phyloP scores from a whole-genome alignment of 139 green algal genomes.

The Ettlia oleoabundans region DNA sequence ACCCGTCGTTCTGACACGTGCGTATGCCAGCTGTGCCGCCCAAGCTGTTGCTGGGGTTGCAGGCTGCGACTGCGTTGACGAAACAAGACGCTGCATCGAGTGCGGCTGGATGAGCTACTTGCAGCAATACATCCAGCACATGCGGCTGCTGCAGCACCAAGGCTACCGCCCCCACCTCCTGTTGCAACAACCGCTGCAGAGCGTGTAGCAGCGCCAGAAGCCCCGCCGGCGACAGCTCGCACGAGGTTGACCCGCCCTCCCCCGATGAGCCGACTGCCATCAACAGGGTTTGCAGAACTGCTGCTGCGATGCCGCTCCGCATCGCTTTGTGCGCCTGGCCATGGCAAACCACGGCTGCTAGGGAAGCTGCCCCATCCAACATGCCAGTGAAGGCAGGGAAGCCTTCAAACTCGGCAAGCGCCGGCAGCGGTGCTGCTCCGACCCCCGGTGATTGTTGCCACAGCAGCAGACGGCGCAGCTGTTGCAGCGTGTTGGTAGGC shows the following conservation, averaged over 20 bases:
- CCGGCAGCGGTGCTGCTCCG: background rate
- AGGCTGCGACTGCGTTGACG: constrained; percentile 22
- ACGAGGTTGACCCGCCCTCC: background rate
- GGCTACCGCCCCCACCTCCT: constrained; percentile 44
- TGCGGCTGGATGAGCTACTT: constrained; percentile 43
- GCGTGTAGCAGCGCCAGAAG: constrained; percentile 56
- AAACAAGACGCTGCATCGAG: constrained; percentile 18
- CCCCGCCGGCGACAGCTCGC: constrained; percentile 71
- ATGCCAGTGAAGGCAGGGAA: constrained; percentile 44
- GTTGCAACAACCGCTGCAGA: constrained; percentile 37
- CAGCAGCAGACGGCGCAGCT: constrained; percentile 19
- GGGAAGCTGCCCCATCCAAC: constrained; percentile 62
- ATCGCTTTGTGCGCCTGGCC: constrained; percentile 45
- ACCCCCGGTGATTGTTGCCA: background rate
- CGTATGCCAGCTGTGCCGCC: background rate
- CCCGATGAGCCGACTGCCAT: background rate
- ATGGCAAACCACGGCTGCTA: constrained; percentile 51
- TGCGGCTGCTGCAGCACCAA: constrained; percentile 44
- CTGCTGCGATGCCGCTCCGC: constrained; percentile 52
- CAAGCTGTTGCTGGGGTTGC: constrained; percentile 29
- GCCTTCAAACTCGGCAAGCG: constrained; percentile 21
- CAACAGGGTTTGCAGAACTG: constrained; percentile 18
- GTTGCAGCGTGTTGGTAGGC: background rate
- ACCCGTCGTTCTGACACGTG: background rate
- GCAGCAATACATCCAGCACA: constrained; percentile 57